Evolutionary conservation across 2,329 filamentous ascomycete species (phyloP).

Genomic region (Aureobasidium sp.): DNA sequence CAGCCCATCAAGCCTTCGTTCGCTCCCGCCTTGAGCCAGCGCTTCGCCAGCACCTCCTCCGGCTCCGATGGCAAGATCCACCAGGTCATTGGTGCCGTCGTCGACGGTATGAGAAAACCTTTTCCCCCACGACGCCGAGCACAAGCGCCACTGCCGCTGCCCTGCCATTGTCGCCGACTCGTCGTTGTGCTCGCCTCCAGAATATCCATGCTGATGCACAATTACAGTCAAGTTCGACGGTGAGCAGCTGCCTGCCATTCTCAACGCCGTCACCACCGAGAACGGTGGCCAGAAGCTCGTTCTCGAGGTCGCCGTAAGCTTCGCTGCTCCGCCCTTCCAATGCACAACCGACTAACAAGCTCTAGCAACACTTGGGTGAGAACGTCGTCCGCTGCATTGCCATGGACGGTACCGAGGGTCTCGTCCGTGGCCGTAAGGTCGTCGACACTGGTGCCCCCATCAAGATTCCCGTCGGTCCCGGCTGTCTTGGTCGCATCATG

Average conservation of each 20-base stretch:
- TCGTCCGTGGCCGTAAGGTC: constrained; percentile 82
- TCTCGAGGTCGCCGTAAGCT: constrained; percentile 87
- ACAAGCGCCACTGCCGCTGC: constrained; percentile 13
- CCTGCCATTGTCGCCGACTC: neutral
- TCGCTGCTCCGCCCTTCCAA: constrained; percentile 24
- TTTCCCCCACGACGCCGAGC: constrained; percentile 18
- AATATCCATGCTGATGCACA: neutral
- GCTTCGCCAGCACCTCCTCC: constrained; percentile 53
- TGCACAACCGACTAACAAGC: constrained; percentile 23
- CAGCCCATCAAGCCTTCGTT: constrained; percentile 51
- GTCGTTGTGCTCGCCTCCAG: neutral
- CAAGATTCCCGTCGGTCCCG: constrained; percentile 88
- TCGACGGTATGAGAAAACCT: constrained; percentile 66
- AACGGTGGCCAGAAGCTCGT: constrained; percentile 93
- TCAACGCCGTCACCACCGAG: constrained; percentile 87
- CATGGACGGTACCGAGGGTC: constrained; percentile 99
- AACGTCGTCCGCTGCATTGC: constrained; percentile 99
- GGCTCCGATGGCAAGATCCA: constrained; percentile 56
- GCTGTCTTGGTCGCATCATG: constrained; percentile 96
- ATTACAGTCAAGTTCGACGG: constrained; percentile 87
- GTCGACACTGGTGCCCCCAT: constrained; percentile 90
- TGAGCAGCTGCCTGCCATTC: constrained; percentile 89
- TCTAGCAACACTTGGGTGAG: constrained; percentile 97
- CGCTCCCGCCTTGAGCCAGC: constrained; percentile 52
- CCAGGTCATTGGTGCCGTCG: constrained; percentile 96